Evolutionary conservation across 2,329 filamentous ascomycete genomes (phyloP).

Genomic region (Escovopsis weberi): DNA sequence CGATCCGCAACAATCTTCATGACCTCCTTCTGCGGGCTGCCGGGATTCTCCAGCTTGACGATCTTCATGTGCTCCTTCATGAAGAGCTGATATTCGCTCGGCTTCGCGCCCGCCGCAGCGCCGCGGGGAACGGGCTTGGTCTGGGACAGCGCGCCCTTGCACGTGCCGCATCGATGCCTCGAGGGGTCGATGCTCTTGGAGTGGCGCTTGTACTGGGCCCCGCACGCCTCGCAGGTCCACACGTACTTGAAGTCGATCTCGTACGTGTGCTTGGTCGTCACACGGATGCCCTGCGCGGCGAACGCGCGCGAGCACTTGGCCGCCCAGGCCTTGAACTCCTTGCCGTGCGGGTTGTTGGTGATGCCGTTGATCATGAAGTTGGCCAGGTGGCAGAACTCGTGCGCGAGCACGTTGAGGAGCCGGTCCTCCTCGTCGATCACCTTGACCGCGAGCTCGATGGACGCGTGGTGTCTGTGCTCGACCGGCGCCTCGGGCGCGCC

Average conservation of each 20-base stretch:
- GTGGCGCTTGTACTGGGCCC: constrained; percentile 64
- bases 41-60: constrained; percentile 41
- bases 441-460: constrained; percentile 79
- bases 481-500: constrained; percentile 10
- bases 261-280: constrained; percentile 85
- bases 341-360: constrained; percentile 65
- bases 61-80: constrained; percentile 54
- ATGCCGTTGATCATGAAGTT: constrained; percentile 78
- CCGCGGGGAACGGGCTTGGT: constrained; percentile 55
- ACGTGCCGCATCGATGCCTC: constrained; percentile 63
- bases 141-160: constrained; percentile 57
- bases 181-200: constrained; percentile 67
- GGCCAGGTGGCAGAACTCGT: constrained; percentile 90
- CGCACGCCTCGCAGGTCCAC: constrained; percentile 64
- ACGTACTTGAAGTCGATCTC: constrained; percentile 85
- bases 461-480: constrained; percentile 45
- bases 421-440: constrained; percentile 67
- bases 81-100: constrained; percentile 34
- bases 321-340: constrained; percentile 69
- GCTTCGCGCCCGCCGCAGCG: constrained; percentile 9
- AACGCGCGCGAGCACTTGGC: constrained; percentile 41
- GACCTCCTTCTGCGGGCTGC: constrained; percentile 48
- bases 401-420: constrained; percentile 80
- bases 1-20: constrained; percentile 52
- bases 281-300: constrained; percentile 47